Evolutionary conservation across 306 rosid genomes (phyloP).

Genomic region (Echinosophora koreensis): DNA sequence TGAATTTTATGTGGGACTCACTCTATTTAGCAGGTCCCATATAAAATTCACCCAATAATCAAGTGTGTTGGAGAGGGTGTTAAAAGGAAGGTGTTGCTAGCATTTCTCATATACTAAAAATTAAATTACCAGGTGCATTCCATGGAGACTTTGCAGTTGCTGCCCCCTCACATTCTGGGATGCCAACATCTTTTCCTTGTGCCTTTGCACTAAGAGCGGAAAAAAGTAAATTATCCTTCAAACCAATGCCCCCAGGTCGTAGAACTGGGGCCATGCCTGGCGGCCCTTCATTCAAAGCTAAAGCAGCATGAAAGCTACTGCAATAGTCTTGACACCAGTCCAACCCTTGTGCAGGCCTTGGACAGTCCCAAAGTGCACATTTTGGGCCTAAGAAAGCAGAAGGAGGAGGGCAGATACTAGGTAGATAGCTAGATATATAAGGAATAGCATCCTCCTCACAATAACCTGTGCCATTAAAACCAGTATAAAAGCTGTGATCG

Average conservation of each 20-base stretch:
- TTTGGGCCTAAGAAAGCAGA: conserved; percentile 97
- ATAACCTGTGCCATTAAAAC: conserved; percentile 58
- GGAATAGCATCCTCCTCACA: conserved; percentile 71
- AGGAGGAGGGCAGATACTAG: conserved; percentile 89
- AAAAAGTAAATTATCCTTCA: conserved; percentile 91
- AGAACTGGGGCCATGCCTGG: conserved; percentile 97
- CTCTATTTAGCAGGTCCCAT: too few species aligned
- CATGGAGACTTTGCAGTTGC: conserved; percentile 99
- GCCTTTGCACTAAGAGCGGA: conserved; percentile 90
- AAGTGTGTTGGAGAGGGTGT: too few species aligned
- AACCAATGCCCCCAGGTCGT: conserved; percentile 94
- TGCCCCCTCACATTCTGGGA: conserved; percentile 99
- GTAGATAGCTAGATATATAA: conserved; percentile 80
- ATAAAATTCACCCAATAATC: too few species aligned
- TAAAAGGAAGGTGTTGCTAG: too few species aligned
- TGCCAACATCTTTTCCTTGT: conserved; percentile 93
- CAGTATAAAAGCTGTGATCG: conserved; percentile 64
- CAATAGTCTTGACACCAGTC: conserved; percentile 96
- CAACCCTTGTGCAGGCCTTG: conserved; percentile 70
- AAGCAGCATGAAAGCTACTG: conserved; percentile 90
- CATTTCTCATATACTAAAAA: background rate
- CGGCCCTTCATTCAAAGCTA: conserved; percentile 97
- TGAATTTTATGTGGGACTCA: too few species aligned
- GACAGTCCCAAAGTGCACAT: conserved; percentile 99
- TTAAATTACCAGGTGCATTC: conserved; percentile 92